A percentile compares a stretch with the other conserved stretches of the same genome.
Evolutionary conservation across 2,329 filamentous ascomycete genomes (phyloP).

Genomic region (Dendrostoma leiphaemia): DNA sequence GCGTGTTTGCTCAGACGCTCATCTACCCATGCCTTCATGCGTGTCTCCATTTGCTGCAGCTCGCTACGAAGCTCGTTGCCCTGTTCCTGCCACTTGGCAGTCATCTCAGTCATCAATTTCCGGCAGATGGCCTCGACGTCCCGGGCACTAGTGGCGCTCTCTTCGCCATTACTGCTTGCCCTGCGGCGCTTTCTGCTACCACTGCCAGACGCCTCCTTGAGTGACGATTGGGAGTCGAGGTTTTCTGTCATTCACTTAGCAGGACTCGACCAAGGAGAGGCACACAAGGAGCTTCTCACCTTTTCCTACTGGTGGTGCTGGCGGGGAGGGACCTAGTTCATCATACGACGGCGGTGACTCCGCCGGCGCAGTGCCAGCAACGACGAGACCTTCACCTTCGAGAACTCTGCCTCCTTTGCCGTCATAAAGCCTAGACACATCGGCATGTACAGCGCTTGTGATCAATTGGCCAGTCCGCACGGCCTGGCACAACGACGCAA

Average conservation of each 20-base stretch:
- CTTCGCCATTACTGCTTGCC: neutral
- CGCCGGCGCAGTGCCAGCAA: neutral
- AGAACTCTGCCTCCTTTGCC: constrained; percentile 4
- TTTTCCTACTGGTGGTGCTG: constrained; percentile 2
- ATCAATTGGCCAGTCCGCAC: neutral
- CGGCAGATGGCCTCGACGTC: constrained; percentile 1
- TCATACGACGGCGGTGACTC: constrained; percentile 1
- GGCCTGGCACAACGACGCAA: neutral
- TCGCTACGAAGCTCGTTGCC: neutral
- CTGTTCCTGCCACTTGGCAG: constrained; percentile 8
- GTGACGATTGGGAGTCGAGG: neutral
- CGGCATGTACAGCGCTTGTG: constrained; percentile 3
- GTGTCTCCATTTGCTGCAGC: constrained; percentile 4
- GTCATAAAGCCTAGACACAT: constrained; percentile 4
- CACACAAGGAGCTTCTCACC: no score
- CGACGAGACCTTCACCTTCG: neutral
- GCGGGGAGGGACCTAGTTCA: constrained; percentile 1
- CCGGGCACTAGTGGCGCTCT: neutral
- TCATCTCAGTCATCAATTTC: constrained; percentile 4
- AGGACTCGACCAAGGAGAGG: neutral
- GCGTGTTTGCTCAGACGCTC: neutral
- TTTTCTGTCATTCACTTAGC: no score
- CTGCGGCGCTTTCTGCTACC: constrained; percentile 6
- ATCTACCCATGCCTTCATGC: constrained; percentile 6
- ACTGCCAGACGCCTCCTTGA: neutral